Base-by-base conservation (phyloP, 805 yeast species). In the Yamadazyma phyllophila region DNA sequence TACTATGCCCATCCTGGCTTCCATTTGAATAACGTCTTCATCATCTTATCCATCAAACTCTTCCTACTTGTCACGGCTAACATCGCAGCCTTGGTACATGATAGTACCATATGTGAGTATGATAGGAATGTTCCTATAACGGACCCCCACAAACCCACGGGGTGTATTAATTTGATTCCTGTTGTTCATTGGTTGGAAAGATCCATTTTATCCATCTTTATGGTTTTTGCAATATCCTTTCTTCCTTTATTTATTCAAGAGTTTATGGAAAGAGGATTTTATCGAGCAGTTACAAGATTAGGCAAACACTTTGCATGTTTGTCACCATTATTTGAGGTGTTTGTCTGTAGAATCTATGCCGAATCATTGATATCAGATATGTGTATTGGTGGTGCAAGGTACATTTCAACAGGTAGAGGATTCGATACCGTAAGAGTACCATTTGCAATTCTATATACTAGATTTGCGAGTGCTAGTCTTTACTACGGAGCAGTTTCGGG, bases 1-100 rank as follows among this genome's bases (percentile, higher is more conserved):
- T 86, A 83, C 71, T 86, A 84, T 66, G 95, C 92, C 13, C 95
- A 86, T 65, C 83, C 89, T 50, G 95, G 95, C 66, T 86, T 86
- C 78, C 95, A 86, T 65, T 74, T 86, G 66, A 86, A 86, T 65
- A 86, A 86, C 63, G 73, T 83, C 62, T 85, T 86, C 66, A 86
- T 86, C 69, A 85, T 83, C 58, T 64, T 86, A 53, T 85, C 94
- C 16, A 73, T 86, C 54, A 88, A 85, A 65, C 59, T 83, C 58
- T 86, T 86, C 61, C 76, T 83, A 72, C 69, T 86, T 58, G 82
- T 88, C 16, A 70, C 82, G 56, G 81, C 84, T 29, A 85, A 86
- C 66, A 67, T 86, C 67, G 83, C 83, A 52, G 68, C 90, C n/a
- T 67, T 86, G 55, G 83, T 88, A 26, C 85, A 82, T 59, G 90